Conservation (phyloP, 495 filamentous ascomycete genomes). For the Aspergillus sclerotiicarbonarius region DNA sequence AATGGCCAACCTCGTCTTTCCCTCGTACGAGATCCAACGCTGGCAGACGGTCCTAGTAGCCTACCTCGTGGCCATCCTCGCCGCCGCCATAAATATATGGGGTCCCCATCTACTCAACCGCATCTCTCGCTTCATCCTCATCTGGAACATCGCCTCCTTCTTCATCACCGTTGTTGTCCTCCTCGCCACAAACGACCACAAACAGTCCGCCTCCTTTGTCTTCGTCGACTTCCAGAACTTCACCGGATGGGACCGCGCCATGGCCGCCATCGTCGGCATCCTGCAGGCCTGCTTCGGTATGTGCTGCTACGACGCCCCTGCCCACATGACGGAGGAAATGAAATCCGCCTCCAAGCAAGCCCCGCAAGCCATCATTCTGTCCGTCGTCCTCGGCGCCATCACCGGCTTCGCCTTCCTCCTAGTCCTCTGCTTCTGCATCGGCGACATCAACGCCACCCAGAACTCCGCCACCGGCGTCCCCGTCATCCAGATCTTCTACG, state of each 20-base stretch:
- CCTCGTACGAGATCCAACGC: conserved; percentile 51
- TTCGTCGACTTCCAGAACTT: conserved; percentile 57
- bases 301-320: conserved; percentile 50
- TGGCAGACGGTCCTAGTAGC: conserved; percentile 58
- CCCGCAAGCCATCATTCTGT: conserved; percentile 54
- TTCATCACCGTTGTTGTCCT: conserved; percentile 50
- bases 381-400: conserved; percentile 49
- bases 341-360: conserved; percentile 49
- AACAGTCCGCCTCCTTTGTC: conserved; percentile 55
- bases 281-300: conserved; percentile 58
- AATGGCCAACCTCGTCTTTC: conserved; percentile 52
- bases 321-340: conserved; percentile 54
- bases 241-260: conserved; percentile 50
- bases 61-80: conserved; percentile 25
- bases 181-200: conserved; percentile 53
- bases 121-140: conserved; percentile 49
- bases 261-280: conserved; percentile 54
- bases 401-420: conserved; percentile 41
- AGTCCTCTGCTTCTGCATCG: conserved; percentile 40
- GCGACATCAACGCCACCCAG: conserved; percentile 34
- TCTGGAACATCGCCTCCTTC: conserved; percentile 57
- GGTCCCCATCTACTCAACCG: conserved; percentile 49
- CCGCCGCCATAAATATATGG: conserved; percentile 46
- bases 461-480: conserved; percentile 29
- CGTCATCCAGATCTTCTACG: conserved; percentile 30